Evolutionary conservation across 2,329 filamentous ascomycete species (phyloP), one percentile per base, ranked within the genome.

Genomic region (Fusarium anthophilum): DNA sequence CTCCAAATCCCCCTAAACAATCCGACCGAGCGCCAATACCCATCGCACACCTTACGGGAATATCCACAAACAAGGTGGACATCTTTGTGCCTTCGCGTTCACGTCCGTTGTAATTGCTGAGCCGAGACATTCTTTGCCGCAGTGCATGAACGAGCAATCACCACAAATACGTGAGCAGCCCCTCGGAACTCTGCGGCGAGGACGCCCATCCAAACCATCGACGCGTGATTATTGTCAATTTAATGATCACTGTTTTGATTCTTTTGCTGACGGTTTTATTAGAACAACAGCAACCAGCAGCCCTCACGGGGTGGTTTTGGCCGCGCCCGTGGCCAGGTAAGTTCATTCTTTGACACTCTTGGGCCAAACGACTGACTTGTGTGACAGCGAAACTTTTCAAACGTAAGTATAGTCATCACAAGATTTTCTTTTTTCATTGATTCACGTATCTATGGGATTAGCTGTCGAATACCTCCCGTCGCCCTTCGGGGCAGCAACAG

Each of bases 381-480:
- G 4, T 7, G 4, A 10, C 18, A 20, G 8, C 18, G 45, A 15
- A 48, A 48, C 9, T 8, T 22, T 3, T 0, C 26, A 0, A 48
- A 28, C 4, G 45, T 48, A 22, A 47, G 26, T 45, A n/a, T 7
- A 26, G 3, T 11, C 15, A 24, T 24, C 6, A 1, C 32, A 35
- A 35, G 14, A 35, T 35, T 35, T 35, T 35, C 0, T 15, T 35
- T 35, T 35, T 35, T 15, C 32, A 15, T 35, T 35, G 32, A 35
- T 35, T 35, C 2, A 35, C 32, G 0, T 0, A 35, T 35, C 32
- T 15, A 7, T 18, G n/a, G 43, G 3, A 18, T 20, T 45, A 47
- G 26, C 15, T 2, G 0, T 47, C 24, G 0, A 5, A 1, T 3
- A 20, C 12, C 9, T 47, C 44, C 0, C 24, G 44, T 22, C 18